phyloP scores from a whole-genome alignment of 2,329 filamentous ascomycete genomes.

The Dactylellina parvicollis region DNA sequence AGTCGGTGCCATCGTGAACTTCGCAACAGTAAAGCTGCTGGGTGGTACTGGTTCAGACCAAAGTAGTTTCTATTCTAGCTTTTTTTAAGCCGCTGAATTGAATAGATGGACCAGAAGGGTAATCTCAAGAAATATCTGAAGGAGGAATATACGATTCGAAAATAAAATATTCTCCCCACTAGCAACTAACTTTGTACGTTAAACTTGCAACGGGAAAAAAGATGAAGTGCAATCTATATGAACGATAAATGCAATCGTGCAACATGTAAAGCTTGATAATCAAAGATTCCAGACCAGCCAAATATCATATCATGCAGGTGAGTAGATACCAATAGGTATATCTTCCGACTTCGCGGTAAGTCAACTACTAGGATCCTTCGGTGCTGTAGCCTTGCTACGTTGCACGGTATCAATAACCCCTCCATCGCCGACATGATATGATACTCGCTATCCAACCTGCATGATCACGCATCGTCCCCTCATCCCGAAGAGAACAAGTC shows the following conservation, averaged over 20 bases:
- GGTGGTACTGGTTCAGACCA: background rate
- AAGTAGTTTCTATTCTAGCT: background rate
- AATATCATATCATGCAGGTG: background rate
- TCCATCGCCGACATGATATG: constrained; percentile 19
- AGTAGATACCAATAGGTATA: background rate
- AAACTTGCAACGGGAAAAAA: background rate
- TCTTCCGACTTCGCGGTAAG: too few species aligned
- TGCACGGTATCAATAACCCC: background rate
- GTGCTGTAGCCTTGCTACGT: constrained; percentile 27
- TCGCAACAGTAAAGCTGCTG: background rate
- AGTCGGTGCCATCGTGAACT: constrained; percentile 23
- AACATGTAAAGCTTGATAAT: constrained; percentile 12
- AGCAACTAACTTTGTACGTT: too few species aligned
- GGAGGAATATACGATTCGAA: constrained; percentile 7
- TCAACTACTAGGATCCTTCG: constrained; percentile 25
- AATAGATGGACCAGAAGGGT: too few species aligned
- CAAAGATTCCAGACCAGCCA: background rate
- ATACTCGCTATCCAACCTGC: background rate
- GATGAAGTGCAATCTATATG: constrained; percentile 41
- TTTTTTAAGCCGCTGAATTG: too few species aligned
- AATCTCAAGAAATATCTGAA: too few species aligned
- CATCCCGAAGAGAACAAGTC: background rate
- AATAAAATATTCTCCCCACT: constrained; percentile 14
- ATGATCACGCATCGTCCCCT: background rate
- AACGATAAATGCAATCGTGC: constrained; percentile 14